These are phyloP conservation scores for Scutellaria galericulata DNA, from an alignment of 257 asterid genomes.

Conservation along the genomic window DNA sequence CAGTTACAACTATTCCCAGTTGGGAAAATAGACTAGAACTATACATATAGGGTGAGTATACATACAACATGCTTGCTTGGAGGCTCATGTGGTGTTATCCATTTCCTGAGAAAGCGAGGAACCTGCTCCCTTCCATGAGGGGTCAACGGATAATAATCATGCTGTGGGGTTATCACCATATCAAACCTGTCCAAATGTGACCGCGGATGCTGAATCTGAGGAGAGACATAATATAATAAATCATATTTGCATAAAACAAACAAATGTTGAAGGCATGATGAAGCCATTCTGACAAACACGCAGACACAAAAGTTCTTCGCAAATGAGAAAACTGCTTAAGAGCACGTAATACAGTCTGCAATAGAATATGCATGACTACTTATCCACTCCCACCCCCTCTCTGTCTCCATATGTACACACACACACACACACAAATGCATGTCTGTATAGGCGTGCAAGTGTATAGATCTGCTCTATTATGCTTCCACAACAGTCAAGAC, in stretches of 20 bases:
- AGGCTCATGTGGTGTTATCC: slow-evolving; percentile 89
- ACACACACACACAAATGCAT: no score
- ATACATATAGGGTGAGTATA: slow-evolving; percentile 31
- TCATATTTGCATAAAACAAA: not conserved
- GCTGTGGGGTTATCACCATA: slow-evolving; percentile 90
- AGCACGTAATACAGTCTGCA: slow-evolving; percentile 4
- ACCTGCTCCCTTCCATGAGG: slow-evolving; percentile 78
- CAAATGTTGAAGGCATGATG: slow-evolving; percentile 10
- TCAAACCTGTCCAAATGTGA: slow-evolving; percentile 90
- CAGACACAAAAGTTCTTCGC: not conserved
- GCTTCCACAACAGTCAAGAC: not conserved
- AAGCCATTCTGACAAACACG: not conserved
- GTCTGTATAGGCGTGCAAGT: not conserved
- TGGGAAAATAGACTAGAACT: slow-evolving; percentile 15
- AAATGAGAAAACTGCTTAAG: not conserved
- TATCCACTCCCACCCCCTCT: not conserved
- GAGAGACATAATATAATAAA: slow-evolving; percentile 25
- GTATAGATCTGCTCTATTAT: not conserved
- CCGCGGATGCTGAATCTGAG: slow-evolving; percentile 98
- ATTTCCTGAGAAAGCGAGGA: slow-evolving; percentile 80
- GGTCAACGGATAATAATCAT: slow-evolving; percentile 87
- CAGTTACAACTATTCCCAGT: slow-evolving; percentile 24
- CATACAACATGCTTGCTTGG: slow-evolving; percentile 81
- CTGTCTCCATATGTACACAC: no score
- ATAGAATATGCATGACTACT: slow-evolving; percentile 1